Conservation (phyloP, 1,284 basidiomycete genomes). For the Ustanciosporium gigantosporum region DNA sequence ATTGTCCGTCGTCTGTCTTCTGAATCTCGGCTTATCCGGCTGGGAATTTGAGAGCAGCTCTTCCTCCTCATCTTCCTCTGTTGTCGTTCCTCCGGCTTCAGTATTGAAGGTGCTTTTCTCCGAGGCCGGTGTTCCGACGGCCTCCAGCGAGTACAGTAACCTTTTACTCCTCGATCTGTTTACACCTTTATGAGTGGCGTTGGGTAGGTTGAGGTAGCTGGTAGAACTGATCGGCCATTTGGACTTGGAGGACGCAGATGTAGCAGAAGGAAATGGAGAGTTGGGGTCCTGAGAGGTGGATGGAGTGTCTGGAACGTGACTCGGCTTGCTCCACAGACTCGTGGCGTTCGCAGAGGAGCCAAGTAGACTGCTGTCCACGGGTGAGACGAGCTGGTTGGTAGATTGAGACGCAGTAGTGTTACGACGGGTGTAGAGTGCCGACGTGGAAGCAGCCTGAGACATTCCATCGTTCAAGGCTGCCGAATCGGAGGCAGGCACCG, state of each 20-base stretch:
- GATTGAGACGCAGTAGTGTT: slow-evolving; percentile 8
- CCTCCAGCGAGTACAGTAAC: no score
- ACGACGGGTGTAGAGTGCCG: slow-evolving; percentile 11
- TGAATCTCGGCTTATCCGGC: no score
- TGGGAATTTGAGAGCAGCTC: slow-evolving; percentile 2
- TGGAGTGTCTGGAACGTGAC: slow-evolving; percentile 27
- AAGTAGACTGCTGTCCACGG: slow-evolving; percentile 39
- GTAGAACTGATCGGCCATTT: slow-evolving; percentile 3
- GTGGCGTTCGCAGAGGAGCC: slow-evolving; percentile 32
- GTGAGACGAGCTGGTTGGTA: slow-evolving; percentile 21
- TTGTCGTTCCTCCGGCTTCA: no score
- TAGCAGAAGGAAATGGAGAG: slow-evolving; percentile 18
- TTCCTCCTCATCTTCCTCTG: background rate
- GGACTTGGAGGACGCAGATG: slow-evolving; percentile 14
- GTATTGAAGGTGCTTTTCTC: no score
- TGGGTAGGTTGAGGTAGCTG: background rate
- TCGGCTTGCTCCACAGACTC: slow-evolving; percentile 33
- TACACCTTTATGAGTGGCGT: no score
- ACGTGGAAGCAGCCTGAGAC: background rate
- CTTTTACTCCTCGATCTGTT: no score
- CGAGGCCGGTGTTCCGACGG: no score
- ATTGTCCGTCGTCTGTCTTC: slow-evolving; percentile 28
- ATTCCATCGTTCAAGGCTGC: no score
- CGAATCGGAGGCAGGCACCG: slow-evolving; percentile 6
- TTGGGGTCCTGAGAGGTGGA: slow-evolving; percentile 21